A percentile compares a stretch with the other conserved stretches of the same genome.
Evolutionary conservation across 139 green algal species (phyloP).

Genomic region (Marvania coccoides): DNA sequence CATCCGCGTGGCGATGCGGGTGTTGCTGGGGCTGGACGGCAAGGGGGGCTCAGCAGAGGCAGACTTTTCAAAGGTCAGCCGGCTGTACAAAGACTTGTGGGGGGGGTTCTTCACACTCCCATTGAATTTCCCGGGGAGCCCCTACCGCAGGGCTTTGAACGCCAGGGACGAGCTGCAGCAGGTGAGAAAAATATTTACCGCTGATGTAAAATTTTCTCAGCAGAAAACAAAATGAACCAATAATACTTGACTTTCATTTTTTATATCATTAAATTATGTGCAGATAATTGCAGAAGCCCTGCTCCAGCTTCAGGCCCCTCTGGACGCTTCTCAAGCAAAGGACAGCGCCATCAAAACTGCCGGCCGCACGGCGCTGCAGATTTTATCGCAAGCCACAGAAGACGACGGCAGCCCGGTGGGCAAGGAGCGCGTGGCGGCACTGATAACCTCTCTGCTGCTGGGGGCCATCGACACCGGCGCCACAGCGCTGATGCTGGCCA

Average conservation of each 20-base stretch:
- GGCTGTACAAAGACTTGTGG: background rate
- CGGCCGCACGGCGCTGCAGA: background rate
- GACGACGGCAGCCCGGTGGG: background rate
- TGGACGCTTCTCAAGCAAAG: no score
- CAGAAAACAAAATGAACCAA: no score
- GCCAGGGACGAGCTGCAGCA: background rate
- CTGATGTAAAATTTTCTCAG: background rate
- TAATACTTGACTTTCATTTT: no score
- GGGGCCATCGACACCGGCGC: background rate
- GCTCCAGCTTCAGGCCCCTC: no score
- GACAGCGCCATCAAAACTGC: background rate
- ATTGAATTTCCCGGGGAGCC: background rate
- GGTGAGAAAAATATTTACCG: background rate
- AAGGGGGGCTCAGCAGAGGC: background rate
- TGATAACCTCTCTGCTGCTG: background rate
- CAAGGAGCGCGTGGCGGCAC: no score
- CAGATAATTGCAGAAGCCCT: no score
- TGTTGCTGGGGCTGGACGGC: background rate
- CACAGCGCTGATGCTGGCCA: background rate
- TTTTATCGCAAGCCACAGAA: background rate
- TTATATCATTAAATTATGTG: no score
- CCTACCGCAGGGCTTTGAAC: background rate
- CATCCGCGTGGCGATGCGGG: background rate
- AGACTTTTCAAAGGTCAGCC: background rate
- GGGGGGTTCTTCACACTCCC: background rate